These are phyloP conservation scores for Harrya chromipes DNA, from an alignment of 768 basidiomycete species.

Conservation along the genomic window DNA sequence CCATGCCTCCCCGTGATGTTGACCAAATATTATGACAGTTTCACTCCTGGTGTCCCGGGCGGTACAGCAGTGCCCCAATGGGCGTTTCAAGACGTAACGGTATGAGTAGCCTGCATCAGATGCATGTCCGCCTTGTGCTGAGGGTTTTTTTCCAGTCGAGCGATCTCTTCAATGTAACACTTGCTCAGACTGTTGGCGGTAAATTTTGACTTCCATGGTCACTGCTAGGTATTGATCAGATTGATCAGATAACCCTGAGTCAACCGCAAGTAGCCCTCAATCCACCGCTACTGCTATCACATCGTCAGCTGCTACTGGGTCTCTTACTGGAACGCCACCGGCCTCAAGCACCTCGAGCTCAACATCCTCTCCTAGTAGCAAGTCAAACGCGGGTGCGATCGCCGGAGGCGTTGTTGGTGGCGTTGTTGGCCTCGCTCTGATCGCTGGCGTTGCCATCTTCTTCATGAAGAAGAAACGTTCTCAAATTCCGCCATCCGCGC, in stretches of 20 bases:
- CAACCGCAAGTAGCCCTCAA: constrained; percentile 35
- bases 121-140: constrained; percentile 1
- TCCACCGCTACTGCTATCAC: constrained; percentile 19
- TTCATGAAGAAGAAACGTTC: constrained; percentile 31
- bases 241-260: constrained; percentile 41
- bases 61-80: constrained; percentile 55
- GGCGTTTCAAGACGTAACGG: constrained; percentile 57
- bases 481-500: constrained; percentile 17
- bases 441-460: constrained; percentile 41
- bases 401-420: constrained; percentile 64
- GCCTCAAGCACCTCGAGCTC: constrained; percentile 2
- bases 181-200: constrained; percentile 35
- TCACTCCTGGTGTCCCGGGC: constrained; percentile 44
- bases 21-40: constrained; percentile 32
- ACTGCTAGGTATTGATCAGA: background rate
- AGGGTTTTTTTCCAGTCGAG: constrained; percentile 25
- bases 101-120: constrained; percentile 21
- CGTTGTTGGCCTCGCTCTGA: constrained; percentile 45
- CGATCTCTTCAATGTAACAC: constrained; percentile 38
- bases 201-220: background rate
- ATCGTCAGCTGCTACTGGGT: constrained; percentile 18
- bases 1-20: background rate
- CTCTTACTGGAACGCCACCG: constrained; percentile 14
- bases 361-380: constrained; percentile 3
- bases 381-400: constrained; percentile 50